Evolutionary conservation across 345 rosid species (phyloP), one percentile per base, ranked within the genome.

Genomic region (Cardamine resedifolia): DNA sequence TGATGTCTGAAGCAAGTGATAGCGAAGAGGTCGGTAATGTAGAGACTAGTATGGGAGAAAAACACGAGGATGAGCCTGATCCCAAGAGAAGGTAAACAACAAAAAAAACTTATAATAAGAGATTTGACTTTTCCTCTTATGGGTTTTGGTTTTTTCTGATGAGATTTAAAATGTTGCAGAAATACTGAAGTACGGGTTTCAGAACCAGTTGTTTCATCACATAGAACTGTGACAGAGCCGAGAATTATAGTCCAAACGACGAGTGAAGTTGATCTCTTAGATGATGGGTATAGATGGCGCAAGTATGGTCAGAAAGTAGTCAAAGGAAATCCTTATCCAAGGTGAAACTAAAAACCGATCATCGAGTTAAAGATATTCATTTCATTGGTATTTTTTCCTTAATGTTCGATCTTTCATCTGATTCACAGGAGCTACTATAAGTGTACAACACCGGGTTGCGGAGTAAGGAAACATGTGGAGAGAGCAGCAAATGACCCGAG

Each of bases 281-380:
- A 92, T 52, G 98, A 92, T 58, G 96, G 98, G 64, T 92, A 83
- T 74, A 85, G 91, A 57, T 92, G 98, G 93, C 96, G 91, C 68
- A 92, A 92, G 79, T 90, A 92, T 77, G 98, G 96, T 18, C 98
- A 92, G 84, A 92, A 92, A 81, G 90, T 88, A 58, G 98, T 92
- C 64, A 92, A 92, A 77, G 96, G 96, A 71, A 92, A 92, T 83
- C 96, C 88, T 58, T 82, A 87, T 75, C 98, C 96, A 33, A 88
- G 96, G 98, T 90, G 5, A 64, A 21, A n/a, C 23, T 1, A 2
- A 7, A 45, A 71, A 28, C 55, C 2, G 3, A 11, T 58, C 49
- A 28, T 51, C 3, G 14, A 64, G 60, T 34, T 45, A 5, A 6
- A 47, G 4, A 47, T 47, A 47, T 10, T 71, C 58, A 52, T 43